Evolutionary conservation across 2,329 filamentous ascomycete genomes (phyloP).

Genomic region (Arthrobotrys conoides): DNA sequence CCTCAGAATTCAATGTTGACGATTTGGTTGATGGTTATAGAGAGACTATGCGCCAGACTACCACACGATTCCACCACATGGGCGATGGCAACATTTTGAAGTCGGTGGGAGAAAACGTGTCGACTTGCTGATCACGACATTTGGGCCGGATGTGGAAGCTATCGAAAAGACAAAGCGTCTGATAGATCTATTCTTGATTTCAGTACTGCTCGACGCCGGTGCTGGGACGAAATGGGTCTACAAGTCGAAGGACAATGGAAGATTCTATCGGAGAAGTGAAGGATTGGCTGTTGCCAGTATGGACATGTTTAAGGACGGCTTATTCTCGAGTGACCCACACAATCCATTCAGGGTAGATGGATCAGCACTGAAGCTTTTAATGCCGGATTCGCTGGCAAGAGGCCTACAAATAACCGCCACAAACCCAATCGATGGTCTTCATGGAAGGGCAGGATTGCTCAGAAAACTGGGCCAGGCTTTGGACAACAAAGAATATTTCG

Average conservation of each 20-base stretch:
- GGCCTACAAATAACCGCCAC: conserved; percentile 86
- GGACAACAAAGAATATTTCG: conserved; percentile 84
- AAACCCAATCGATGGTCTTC: conserved; percentile 86
- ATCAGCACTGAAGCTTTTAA: conserved; percentile 80
- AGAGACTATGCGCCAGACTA: conserved; percentile 80
- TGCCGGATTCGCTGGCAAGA: conserved; percentile 79
- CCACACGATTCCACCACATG: conserved; percentile 84
- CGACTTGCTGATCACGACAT: conserved; percentile 78
- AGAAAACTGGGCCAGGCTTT: conserved; percentile 82
- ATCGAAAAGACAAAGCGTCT: conserved; percentile 80
- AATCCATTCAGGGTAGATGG: conserved; percentile 94
- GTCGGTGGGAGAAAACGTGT: conserved; percentile 83
- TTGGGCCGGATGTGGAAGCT: conserved; percentile 78
- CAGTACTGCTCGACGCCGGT: conserved; percentile 86
- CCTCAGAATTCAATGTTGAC: conserved; percentile 8
- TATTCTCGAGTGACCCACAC: conserved; percentile 84
- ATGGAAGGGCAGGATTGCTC: conserved; percentile 85
- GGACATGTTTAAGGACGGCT: conserved; percentile 71
- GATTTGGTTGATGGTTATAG: conserved; percentile 67
- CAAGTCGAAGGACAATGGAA: conserved; percentile 89
- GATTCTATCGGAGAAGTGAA: conserved; percentile 85
- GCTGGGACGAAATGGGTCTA: conserved; percentile 93
- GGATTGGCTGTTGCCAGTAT: conserved; percentile 82
- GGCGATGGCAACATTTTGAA: conserved; percentile 86
- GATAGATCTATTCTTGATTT: conserved; percentile 83